Evolutionary conservation across 345 rosid species (phyloP).

Genomic region (Pistacia vera): DNA sequence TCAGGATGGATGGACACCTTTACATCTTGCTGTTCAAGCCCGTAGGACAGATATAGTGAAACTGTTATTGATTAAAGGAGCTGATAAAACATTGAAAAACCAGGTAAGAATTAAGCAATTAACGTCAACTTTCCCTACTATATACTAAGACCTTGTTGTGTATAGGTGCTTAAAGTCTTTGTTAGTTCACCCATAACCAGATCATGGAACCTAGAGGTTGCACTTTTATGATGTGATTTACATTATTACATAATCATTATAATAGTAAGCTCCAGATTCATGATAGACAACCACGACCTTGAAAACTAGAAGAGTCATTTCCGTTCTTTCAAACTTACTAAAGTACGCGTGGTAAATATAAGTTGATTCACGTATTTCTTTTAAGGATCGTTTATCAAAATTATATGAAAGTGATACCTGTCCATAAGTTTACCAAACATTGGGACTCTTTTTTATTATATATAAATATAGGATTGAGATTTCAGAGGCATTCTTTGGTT

Average conservation of each 20-base stretch:
- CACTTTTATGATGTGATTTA: not conserved
- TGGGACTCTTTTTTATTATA: not conserved
- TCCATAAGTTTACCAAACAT: not conserved
- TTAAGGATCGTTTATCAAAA: not conserved
- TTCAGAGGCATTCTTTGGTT: not conserved
- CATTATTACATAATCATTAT: no score
- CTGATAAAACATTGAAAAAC: conserved; percentile 62
- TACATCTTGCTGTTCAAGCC: conserved; percentile 91
- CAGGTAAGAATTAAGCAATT: conserved; percentile 29
- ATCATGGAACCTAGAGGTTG: not conserved
- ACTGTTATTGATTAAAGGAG: conserved; percentile 82
- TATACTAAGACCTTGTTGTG: no score
- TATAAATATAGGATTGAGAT: not conserved
- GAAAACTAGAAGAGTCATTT: not conserved
- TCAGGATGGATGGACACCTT: conserved; percentile 97
- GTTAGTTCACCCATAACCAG: not conserved
- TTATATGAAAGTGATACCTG: not conserved
- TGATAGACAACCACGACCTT: not conserved
- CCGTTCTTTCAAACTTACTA: not conserved
- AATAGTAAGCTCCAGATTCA: not conserved
- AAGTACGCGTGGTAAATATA: no score
- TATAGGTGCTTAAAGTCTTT: conserved; percentile 1
- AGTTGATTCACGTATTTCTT: not conserved
- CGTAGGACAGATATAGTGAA: conserved; percentile 78
- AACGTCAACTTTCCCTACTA: not conserved